Percentiles rank a stretch among this genome's conserved stretches.
These are phyloP conservation scores for Lactuca sativa DNA, from an alignment of 129 eudicot genomes.

Conservation along the genomic window DNA sequence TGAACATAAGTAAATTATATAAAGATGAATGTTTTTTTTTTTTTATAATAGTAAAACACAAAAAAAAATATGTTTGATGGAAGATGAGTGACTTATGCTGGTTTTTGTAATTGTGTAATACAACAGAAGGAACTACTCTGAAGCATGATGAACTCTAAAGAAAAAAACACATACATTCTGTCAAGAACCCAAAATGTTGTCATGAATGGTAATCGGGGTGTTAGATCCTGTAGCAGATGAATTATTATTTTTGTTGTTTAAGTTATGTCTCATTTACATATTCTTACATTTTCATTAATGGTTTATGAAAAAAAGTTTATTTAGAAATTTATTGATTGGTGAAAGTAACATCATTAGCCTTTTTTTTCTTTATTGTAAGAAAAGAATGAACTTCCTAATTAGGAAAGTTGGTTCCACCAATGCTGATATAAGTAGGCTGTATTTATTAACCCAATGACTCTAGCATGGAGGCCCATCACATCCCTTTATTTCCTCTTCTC, in stretches of 20 bases:
- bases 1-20: too few species aligned
- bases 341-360: conserved; percentile 34
- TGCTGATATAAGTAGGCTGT: conserved; percentile 25
- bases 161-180: conserved; percentile 5
- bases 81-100: not conserved
- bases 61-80: too few species aligned
- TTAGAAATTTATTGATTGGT: conserved; percentile 35
- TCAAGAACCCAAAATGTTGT: not conserved
- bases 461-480: conserved; percentile 41
- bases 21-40: too few species aligned
- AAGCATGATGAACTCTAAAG: conserved; percentile 36
- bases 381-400: conserved; percentile 38
- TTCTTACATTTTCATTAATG: not conserved
- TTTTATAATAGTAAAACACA: too few species aligned
- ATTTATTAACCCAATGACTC: conserved; percentile 30
- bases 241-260: not conserved
- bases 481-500: conserved; percentile 33
- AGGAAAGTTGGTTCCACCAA: conserved; percentile 38
- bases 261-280: not conserved
- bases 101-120: conserved; percentile 17
- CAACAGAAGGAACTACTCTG: conserved; percentile 30
- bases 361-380: conserved; percentile 21
- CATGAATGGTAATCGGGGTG: conserved; percentile 12
- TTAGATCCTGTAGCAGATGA: too few species aligned
- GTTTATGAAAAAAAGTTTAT: not conserved